Base-by-base conservation (phyloP, 148 eudicot species). In the Chenopodium album region DNA sequence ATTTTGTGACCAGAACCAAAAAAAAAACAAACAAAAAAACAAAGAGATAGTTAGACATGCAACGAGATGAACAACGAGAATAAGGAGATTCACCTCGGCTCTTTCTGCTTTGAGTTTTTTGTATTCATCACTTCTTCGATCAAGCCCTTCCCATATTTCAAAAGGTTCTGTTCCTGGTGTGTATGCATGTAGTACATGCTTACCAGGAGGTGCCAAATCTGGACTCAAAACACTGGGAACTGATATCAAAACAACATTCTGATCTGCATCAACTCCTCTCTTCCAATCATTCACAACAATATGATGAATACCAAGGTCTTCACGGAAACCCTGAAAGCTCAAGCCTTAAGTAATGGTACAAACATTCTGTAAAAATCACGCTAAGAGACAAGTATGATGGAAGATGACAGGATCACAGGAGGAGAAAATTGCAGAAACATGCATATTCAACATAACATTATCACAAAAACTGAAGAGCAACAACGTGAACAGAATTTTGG, bases 231-330 rank as follows among this genome's bases (percentile, higher is more conserved):
- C 97, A 86, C 95, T 95, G 7, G 99, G 97, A 67, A 95, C 88
- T 26, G 99, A 95, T 87, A 95, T 90, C 87, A 95, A 85, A 76
- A 94, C 98, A 44, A 95, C 99, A 84, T 95, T 95, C 83, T 95
- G 99, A 84, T 95, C 99, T 47, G 99, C 97, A 84, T 95, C 98
- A 69, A 94, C 97, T 80, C 99, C 99, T 85, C 95, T 88, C 46
- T 77, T 79, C 98, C 99, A 93, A 64, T 95, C 98, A 84, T 94
- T 90, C 31, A 95, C 98, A 50, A 95, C 98, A 77, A 95, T 92
- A 78, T 95, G 99, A 82, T 95, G 99, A 78, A 95, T 95, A 56
- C 91, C 95, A 78, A 95, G 85, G 88, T 94, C 99, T 77, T 95
- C 95, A 5, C 86, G 87, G 70, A 91, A 84, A 64, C 92, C 95